Evolutionary conservation across 2,329 filamentous ascomycete genomes (phyloP), one percentile per base, ranked within the genome.

Genomic region (Neoascochyta sp.): DNA sequence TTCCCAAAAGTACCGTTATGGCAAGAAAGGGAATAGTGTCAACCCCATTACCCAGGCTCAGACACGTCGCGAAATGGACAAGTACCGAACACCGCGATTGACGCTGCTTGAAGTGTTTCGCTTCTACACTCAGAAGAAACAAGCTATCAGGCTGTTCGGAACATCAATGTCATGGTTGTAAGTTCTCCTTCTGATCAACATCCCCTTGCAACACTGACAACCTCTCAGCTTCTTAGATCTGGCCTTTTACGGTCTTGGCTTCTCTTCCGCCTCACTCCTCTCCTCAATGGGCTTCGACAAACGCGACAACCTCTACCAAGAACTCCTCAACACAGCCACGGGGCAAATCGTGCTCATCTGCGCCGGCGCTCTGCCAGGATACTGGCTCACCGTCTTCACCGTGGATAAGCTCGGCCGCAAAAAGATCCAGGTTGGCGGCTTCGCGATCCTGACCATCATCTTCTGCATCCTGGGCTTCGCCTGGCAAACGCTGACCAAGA

Each of bases 141-240:
- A 90, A 57, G 78, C 73, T 23, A 76, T 80, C 50, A 71, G 86
- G 21, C 74, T 87, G 1, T 67, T 86, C 16, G 83, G 84, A 6
- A 90, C 85, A 5, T 81, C 85, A 4, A 81, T 82, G 17, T 90
- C 85, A 7, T 93, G 86, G 86, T 90, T 89, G 47, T 50, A 38
- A 9, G 46, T 21, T 29, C 7, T 18, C 10, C 3, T 3, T 12
- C 9, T 4, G 9, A 22, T 11, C 4, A 3, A 13, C 5, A 10
- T 9, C 12, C 11, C 9, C 12, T 29, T 27, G 14, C 36, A 13
- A 24, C 6, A 11, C 22, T 49, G 31, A 43, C 27, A 14, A 2
- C 10, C 4, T 10, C 17, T n/a, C 6, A 52, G 48, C 63, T 57
- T 84, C 64, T 39, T 86, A 24, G 85, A 89, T 13, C 68, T 77